These are phyloP conservation scores for Diaporthe vexans DNA, from an alignment of 2,329 filamentous ascomycete genomes.

Conservation along the genomic window DNA sequence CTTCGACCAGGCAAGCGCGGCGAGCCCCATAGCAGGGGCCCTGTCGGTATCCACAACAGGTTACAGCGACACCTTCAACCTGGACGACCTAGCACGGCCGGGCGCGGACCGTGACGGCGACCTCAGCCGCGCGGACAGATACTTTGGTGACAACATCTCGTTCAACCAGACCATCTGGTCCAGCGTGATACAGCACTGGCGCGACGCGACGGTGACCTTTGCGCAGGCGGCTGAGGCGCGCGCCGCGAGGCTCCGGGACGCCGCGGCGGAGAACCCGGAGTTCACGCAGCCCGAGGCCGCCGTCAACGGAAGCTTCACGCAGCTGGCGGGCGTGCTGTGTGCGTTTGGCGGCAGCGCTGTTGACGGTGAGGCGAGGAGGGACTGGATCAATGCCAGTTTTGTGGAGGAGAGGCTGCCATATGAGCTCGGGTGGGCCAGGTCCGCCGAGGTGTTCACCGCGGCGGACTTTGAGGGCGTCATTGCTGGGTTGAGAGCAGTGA, in stretches of 20 bases:
- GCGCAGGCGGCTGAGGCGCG: conserved; percentile 27
- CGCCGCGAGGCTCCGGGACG: conserved; percentile 26
- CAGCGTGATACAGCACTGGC: conserved; percentile 11
- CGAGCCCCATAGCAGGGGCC: conserved; percentile 49
- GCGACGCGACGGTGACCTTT: conserved; percentile 24
- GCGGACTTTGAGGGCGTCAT: conserved; percentile 13
- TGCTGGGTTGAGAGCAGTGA: conserved; percentile 9
- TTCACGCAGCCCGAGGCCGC: conserved; percentile 28
- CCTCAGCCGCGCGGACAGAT: conserved; percentile 49
- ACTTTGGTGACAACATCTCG: conserved; percentile 33
- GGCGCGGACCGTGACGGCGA: conserved; percentile 44
- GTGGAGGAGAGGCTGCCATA: conserved; percentile 16
- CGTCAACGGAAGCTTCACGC: conserved; percentile 3
- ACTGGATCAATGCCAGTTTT: conserved; percentile 15
- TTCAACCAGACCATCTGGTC: conserved; percentile 32
- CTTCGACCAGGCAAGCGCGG: conserved; percentile 8
- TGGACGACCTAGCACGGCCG: conserved; percentile 43
- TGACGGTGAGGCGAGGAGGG: conserved; percentile 3
- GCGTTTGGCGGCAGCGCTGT: conserved; percentile 8
- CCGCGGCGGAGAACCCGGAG: conserved; percentile 27
- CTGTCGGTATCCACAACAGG: conserved; percentile 42
- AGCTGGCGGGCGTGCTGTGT: conserved; percentile 24
- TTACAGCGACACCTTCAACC: conserved; percentile 43
- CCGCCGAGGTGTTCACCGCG: neutral
- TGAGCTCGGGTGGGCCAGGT: conserved; percentile 2